Percentiles rank a stretch among this genome's conserved stretches.
Evolutionary conservation across 371 early-diverging fungal species (phyloP).

Genomic region (Dichotomocladium elegans): DNA sequence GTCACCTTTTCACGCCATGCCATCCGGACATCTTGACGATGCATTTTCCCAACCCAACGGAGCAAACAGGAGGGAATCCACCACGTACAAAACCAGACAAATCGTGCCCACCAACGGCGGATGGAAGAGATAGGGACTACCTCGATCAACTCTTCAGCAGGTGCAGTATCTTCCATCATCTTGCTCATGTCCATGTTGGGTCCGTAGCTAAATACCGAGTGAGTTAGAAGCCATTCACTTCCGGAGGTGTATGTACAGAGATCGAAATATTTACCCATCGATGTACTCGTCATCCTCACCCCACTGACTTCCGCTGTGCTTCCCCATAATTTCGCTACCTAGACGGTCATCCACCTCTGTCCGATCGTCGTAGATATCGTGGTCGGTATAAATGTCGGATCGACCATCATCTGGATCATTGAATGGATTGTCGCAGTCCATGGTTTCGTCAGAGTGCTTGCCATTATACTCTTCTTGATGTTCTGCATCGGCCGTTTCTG

Average conservation of each 20-base stretch:
- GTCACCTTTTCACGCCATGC: constrained; percentile 94
- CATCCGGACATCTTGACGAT: constrained; percentile 83
- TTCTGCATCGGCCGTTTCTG: background rate
- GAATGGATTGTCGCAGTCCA: constrained; percentile 22
- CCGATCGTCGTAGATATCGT: constrained; percentile 26
- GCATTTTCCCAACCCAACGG: constrained; percentile 68
- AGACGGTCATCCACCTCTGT: constrained; percentile 7
- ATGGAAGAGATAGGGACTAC: constrained; percentile 53
- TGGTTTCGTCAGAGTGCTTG: constrained; percentile 18
- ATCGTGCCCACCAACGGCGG: constrained; percentile 68
- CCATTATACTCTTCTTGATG: background rate
- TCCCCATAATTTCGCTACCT: constrained; percentile 3
- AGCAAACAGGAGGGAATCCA: constrained; percentile 68
- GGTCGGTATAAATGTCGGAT: constrained; percentile 25
- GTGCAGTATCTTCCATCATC: constrained; percentile 38
- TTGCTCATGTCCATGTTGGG: constrained; percentile 40
- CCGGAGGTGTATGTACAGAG: background rate
- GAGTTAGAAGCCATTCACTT: background rate
- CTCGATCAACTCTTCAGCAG: constrained; percentile 35
- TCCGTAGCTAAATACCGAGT: constrained; percentile 2
- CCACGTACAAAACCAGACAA: constrained; percentile 71
- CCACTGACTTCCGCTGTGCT: constrained; percentile 28
- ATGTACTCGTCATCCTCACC: constrained; percentile 18
- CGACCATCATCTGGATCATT: constrained; percentile 24
- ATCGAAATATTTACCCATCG: constrained; percentile 4